Base-by-base conservation (phyloP, 176 grass and related monocot species). In the Musa schizocarpa region DNA sequence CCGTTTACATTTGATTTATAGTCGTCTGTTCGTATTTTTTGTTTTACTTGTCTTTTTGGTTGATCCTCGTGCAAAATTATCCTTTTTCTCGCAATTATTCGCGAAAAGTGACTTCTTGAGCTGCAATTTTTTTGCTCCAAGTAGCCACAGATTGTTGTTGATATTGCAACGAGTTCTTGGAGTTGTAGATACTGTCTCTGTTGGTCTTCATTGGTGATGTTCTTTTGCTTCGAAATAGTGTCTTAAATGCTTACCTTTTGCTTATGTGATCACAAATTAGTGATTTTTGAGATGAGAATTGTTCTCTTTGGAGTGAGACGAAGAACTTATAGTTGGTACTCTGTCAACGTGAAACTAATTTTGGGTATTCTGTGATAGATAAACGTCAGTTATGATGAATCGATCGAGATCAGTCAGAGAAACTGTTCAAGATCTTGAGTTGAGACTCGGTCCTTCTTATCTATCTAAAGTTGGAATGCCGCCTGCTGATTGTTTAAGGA, bases 401-500 rank as follows among this genome's bases (percentile, higher is more conserved):
- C 61, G 73, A 59, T 57, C 73, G 1, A n/a, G 73, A 75, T 59
- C 54, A 43, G 59, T 53, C 73, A 75, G 73, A n/a, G 54, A 48
- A n/a, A 75, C 73, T n/a, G 14, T 75, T 34, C 14, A 61, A 27
- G 73, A 75, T 48, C 73, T 61, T 61, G 73, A 75, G 54, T 58
- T 75, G 55, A 75, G 73, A 58, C 73, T 75, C 11, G 73, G 23
- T 34, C 55, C 73, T 75, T 29, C 73, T 61, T 43, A 49, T 61
- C 6, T 49, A 59, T 75, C 52, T n/a, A 75, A 61, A 29, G 54
- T 53, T 34, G 54, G 73, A 17, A 74, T 75, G 73, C 16, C 59
- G 14, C n/a, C 50, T 53, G 11, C 73, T 53, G 24, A n/a, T 59
- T 59, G 14, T 43, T 20, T 59, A 34, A 75, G 73, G 72, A 13